Conservation (phyloP, 345 rosid genomes). For the Crucihimalaya himalaica region DNA sequence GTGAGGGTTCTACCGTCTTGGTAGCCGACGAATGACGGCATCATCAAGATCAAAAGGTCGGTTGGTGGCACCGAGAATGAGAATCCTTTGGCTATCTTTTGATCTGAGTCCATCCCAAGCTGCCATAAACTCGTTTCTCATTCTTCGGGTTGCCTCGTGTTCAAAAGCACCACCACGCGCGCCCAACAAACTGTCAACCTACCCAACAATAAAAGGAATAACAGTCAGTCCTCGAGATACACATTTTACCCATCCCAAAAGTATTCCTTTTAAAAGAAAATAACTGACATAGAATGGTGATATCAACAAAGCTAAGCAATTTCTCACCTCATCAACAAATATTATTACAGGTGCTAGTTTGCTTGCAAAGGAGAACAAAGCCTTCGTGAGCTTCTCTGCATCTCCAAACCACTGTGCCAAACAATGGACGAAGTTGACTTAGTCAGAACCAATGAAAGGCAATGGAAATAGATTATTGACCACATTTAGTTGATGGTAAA, state of each 20-base stretch:
- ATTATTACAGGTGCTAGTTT: conserved; percentile 91
- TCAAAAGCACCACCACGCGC: conserved; percentile 96
- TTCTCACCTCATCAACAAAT: conserved; percentile 93
- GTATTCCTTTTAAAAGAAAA: neutral
- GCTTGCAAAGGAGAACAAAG: conserved; percentile 92
- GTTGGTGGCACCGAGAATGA: conserved; percentile 97
- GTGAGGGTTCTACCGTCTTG: conserved; percentile 68
- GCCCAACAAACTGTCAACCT: conserved; percentile 98
- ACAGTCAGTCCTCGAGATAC: neutral
- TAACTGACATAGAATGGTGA: neutral
- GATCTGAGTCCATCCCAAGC: conserved; percentile 99
- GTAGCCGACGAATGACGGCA: conserved; percentile 96
- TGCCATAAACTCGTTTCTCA: conserved; percentile 99
- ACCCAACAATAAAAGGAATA: conserved; percentile 3
- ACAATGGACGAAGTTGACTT: conserved; percentile 13
- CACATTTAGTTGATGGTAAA: neutral
- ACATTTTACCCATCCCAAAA: neutral
- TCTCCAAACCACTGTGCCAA: conserved; percentile 95
- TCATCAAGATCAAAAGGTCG: conserved; percentile 99
- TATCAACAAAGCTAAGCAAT: conserved; percentile 9
- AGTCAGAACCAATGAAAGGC: conserved; percentile 24
- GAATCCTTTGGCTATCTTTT: conserved; percentile 93
- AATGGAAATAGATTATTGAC: neutral
- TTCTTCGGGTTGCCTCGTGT: conserved; percentile 97
- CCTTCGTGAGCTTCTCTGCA: conserved; percentile 97